Evolutionary conservation across 768 basidiomycete species (phyloP).

Genomic region (Hygrocybe coccinea): DNA sequence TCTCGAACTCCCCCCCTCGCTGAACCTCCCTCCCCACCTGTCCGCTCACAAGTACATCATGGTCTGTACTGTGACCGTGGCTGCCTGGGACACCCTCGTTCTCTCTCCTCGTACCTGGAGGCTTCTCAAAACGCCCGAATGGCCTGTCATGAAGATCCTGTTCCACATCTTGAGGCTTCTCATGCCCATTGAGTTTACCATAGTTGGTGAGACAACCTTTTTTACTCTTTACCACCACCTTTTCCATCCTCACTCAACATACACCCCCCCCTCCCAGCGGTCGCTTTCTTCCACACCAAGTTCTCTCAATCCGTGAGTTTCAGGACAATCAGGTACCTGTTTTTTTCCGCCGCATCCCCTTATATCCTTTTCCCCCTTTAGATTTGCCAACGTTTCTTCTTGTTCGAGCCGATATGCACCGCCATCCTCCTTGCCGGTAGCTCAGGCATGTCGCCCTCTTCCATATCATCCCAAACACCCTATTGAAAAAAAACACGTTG

Average conservation of each 20-base stretch:
- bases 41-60: conserved; percentile 86
- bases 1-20: conserved; percentile 52
- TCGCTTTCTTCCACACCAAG: conserved; percentile 79
- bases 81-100: conserved; percentile 86
- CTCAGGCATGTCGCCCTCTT: conserved; percentile 39
- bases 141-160: conserved; percentile 74
- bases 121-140: conserved; percentile 56
- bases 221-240: not conserved
- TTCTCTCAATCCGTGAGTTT: conserved; percentile 50
- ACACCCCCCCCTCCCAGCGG: conserved; percentile 41
- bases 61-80: conserved; percentile 84
- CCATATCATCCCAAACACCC: not conserved
- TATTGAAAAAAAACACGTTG: no score
- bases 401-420: conserved; percentile 84
- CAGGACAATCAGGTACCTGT: not conserved
- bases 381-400: conserved; percentile 66
- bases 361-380: conserved; percentile 21
- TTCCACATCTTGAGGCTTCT: conserved; percentile 71
- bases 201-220: conserved; percentile 58
- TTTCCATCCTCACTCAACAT: conserved; percentile 1
- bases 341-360: conserved; percentile 1
- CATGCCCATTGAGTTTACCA: conserved; percentile 75
- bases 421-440: conserved; percentile 73
- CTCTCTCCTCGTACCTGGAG: conserved; percentile 75
- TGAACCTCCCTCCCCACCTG: conserved; percentile 72